These are phyloP conservation scores for Salix suchowensis DNA, from an alignment of 345 rosid species.

Conservation along the genomic window DNA sequence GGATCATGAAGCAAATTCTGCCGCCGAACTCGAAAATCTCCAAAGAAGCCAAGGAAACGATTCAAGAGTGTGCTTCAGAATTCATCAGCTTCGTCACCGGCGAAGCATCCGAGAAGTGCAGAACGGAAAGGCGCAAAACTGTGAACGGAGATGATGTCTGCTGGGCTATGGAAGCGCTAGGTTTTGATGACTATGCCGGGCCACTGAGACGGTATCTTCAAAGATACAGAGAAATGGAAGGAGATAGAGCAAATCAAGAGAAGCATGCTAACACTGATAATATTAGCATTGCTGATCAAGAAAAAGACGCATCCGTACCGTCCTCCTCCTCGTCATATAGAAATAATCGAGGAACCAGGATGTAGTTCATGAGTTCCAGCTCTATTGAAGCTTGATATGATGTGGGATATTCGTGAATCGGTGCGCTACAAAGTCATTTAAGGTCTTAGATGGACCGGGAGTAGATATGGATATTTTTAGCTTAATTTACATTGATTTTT, in stretches of 20 bases:
- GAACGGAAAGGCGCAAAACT: constrained; percentile 12
- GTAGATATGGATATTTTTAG: neutral
- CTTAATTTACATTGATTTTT: neutral
- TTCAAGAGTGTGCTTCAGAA: constrained; percentile 22
- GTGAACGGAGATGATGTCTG: constrained; percentile 18
- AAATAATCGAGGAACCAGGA: neutral
- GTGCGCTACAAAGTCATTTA: neutral
- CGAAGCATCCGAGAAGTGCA: constrained; percentile 19
- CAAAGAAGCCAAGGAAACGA: constrained; percentile 18
- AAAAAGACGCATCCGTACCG: neutral
- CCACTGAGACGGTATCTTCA: constrained; percentile 10
- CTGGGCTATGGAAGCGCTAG: constrained; percentile 17
- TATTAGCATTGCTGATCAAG: neutral
- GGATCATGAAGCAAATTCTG: constrained; percentile 20
- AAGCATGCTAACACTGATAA: neutral
- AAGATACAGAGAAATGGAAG: constrained; percentile 10
- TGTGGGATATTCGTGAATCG: neutral
- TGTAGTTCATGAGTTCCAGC: neutral
- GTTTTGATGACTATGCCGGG: constrained; percentile 17
- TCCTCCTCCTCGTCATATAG: neutral
- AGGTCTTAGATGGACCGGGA: neutral
- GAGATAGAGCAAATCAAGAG: constrained; percentile 5
- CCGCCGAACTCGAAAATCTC: constrained; percentile 17
- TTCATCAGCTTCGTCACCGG: constrained; percentile 21
- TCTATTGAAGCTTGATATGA: neutral